These are phyloP conservation scores for Neoascochyta sp. DNA, from an alignment of 2,329 filamentous ascomycete genomes.

Conservation along the genomic window DNA sequence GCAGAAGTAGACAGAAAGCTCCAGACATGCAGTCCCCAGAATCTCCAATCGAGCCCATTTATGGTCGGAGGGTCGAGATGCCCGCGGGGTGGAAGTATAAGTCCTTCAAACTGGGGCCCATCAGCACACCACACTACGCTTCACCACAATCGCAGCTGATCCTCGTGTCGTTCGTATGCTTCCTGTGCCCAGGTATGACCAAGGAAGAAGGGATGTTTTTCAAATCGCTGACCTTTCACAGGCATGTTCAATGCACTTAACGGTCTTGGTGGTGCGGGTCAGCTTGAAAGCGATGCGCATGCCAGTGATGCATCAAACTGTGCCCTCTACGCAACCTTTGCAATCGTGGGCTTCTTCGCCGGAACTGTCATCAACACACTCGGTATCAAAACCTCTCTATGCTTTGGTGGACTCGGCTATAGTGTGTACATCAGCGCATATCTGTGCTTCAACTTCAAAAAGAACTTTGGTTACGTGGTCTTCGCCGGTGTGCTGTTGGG, in stretches of 20 bases:
- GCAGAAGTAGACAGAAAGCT: too few relatives aligned
- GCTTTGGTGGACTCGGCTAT: slow-evolving; percentile 71
- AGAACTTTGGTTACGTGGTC: slow-evolving; percentile 64
- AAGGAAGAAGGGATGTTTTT: background rate
- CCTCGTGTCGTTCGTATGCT: slow-evolving; percentile 48
- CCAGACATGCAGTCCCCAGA: background rate
- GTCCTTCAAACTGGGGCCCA: slow-evolving; percentile 35
- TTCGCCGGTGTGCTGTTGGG: slow-evolving; percentile 71
- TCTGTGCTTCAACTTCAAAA: slow-evolving; percentile 63
- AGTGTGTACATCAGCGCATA: slow-evolving; percentile 67
- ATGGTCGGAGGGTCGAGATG: slow-evolving; percentile 5
- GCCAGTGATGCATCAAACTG: slow-evolving; percentile 60
- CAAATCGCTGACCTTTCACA: slow-evolving; percentile 5
- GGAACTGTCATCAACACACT: slow-evolving; percentile 69
- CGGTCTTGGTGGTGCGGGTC: slow-evolving; percentile 45
- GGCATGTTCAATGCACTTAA: slow-evolving; percentile 49
- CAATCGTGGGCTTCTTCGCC: slow-evolving; percentile 58
- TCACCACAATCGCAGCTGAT: slow-evolving; percentile 45
- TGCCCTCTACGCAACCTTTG: slow-evolving; percentile 67
- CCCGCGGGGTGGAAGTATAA: slow-evolving; percentile 45
- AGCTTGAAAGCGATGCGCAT: slow-evolving; percentile 43
- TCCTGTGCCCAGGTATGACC: slow-evolving; percentile 43
- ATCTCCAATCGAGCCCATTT: slow-evolving; percentile 2
- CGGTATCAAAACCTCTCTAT: slow-evolving; percentile 62
- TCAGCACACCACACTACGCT: slow-evolving; percentile 44